Evolutionary conservation across 169 alveolate genomes (phyloP), one percentile per base, ranked within the genome.

Genomic region (Plasmodium berghei): DNA sequence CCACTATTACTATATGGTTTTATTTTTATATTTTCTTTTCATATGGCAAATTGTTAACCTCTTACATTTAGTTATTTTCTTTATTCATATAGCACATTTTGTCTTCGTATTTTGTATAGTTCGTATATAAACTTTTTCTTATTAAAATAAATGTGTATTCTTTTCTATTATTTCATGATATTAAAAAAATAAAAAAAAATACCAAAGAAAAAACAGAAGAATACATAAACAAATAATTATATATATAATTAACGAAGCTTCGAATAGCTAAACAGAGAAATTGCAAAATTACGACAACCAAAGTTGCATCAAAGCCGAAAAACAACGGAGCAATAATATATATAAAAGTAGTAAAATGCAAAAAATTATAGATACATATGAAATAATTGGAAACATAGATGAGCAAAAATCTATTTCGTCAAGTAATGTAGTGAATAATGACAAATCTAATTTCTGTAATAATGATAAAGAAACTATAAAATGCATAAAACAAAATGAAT

Each of bases 341-440:
- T 14, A 16, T 8, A 67, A 18, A 45, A 40, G 54, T 48, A 28
- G 54, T 48, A 48, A 70, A 24, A 75, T 75, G 89, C 28, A 75
- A 22, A 52, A 75, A 63, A 75, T 75, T 22, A 75, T 75, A 10
- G 89, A 62, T 26, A 63, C 71, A n/a, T 75, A 75, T 45, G 89
- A 75, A 75, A 75, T 75, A 49, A 64, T 75, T n/a, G 89, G 89
- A 40, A 75, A 63, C 49, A 75, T 75, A 18, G 89, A 75, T 63
- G 89, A 75, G 3, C 75, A 42, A 58, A 75, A 63, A 28, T 48
- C 71, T 6, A 64, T 26, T 26, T 48, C 69, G 5, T 75, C 89
- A 12, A 63, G 52, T 54, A 64, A 67, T 49, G 46, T 75, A 20
- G 22, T 49, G 12, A 64, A 69, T 45, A 40, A 75, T 75, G 88